These are phyloP conservation scores for Hylodesmum podocarpum DNA, from an alignment of 306 rosid genomes.

Conservation along the genomic window DNA sequence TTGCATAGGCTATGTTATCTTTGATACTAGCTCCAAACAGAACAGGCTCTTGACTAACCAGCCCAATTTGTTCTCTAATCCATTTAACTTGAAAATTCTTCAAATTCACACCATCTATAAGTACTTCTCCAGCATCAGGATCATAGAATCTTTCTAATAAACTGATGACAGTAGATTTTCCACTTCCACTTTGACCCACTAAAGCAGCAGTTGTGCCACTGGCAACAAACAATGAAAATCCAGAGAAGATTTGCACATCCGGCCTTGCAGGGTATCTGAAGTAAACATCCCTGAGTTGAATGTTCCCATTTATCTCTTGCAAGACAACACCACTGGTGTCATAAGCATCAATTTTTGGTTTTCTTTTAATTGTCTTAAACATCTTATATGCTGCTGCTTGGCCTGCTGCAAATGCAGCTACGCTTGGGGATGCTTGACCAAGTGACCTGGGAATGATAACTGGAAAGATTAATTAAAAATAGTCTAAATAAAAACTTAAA, in stretches of 20 bases:
- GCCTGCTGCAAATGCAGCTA: constrained; percentile 85
- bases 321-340: constrained; percentile 57
- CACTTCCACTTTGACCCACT: constrained; percentile 97
- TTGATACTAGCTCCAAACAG: constrained; percentile 63
- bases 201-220: constrained; percentile 76
- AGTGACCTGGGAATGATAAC: constrained; percentile 52
- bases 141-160: constrained; percentile 86
- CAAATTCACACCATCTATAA: constrained; percentile 74
- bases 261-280: constrained; percentile 85
- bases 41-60: constrained; percentile 86
- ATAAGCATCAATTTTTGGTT: constrained; percentile 66
- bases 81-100: constrained; percentile 57
- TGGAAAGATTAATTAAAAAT: not conserved
- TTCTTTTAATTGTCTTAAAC: constrained; percentile 76
- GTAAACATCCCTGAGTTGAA: constrained; percentile 73
- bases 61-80: constrained; percentile 81
- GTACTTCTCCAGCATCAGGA: constrained; percentile 79
- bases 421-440: constrained; percentile 76
- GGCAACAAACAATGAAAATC: constrained; percentile 68
- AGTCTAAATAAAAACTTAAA: not conserved
- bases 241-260: constrained; percentile 71
- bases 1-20: constrained; percentile 80
- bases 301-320: constrained; percentile 68
- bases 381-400: constrained; percentile 89
- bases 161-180: constrained; percentile 81